A percentile compares a stretch with the other conserved stretches of the same genome.
Conservation (phyloP, 2,329 filamentous ascomycete species). For the Tolypocladium endophyticum region DNA sequence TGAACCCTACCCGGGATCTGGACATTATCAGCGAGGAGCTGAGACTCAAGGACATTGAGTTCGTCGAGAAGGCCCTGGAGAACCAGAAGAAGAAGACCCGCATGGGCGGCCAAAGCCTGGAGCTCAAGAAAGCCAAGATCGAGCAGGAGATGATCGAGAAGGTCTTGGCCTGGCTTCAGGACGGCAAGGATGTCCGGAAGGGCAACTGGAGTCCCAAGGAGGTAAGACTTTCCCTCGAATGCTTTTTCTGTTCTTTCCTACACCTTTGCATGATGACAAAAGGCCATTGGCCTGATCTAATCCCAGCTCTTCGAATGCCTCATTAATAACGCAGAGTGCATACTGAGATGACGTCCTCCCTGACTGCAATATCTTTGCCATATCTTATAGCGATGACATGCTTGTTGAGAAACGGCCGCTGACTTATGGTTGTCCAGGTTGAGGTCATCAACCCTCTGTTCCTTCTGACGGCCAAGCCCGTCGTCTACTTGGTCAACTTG, state of each 20-base stretch:
- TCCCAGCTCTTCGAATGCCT: conserved; percentile 99
- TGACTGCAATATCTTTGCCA: conserved; percentile 36
- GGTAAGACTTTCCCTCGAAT: conserved; percentile 48
- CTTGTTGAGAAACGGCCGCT: conserved; percentile 6
- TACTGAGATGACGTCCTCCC: conserved; percentile 77
- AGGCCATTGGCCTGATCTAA: conserved; percentile 88
- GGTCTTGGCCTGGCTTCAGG: conserved; percentile 70
- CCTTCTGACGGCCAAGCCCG: conserved; percentile 90
- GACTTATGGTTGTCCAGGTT: conserved; percentile 46
- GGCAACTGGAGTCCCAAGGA: conserved; percentile 86
- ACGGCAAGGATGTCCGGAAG: conserved; percentile 89
- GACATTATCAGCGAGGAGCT: conserved; percentile 96
- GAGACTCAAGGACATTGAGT: conserved; percentile 97
- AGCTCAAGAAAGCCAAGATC: conserved; percentile 95
- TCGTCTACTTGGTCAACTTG: conserved; percentile 93
- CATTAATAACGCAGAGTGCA: conserved; percentile 65
- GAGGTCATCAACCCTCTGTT: conserved; percentile 96
- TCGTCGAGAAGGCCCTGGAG: conserved; percentile 91
- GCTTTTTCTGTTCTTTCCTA: conserved; percentile 5
- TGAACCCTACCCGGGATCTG: conserved; percentile 87
- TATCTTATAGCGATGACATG: conserved; percentile 3
- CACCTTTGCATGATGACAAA: conserved; percentile 83
- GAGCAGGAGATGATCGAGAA: conserved; percentile 92
- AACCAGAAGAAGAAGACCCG: conserved; percentile 88
- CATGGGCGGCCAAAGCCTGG: conserved; percentile 85